A percentile compares a stretch with the other conserved stretches of the same genome.
Evolutionary conservation across 208 protist genomes (phyloP).

Genomic region (Acanthamoeba lenticulata): DNA sequence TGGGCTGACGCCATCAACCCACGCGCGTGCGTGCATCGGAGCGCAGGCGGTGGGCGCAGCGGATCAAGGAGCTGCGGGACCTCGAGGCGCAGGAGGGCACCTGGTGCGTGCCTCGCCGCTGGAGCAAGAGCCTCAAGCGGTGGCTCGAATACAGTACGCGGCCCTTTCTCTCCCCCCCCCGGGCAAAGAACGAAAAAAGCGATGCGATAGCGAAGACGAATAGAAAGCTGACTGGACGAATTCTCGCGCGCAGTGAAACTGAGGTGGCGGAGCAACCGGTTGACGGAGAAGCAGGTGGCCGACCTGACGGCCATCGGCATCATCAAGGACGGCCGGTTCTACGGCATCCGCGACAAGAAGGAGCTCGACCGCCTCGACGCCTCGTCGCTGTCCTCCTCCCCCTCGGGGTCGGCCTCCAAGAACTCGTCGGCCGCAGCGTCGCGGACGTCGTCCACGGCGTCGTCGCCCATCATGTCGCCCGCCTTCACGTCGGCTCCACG

Average conservation of each 20-base stretch:
- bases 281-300: background rate
- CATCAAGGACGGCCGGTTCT: slow-evolving; percentile 6
- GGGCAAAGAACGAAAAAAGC: too few species aligned
- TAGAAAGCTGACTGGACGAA: too few species aligned
- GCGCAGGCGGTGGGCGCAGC: background rate
- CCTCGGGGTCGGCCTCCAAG: too few species aligned
- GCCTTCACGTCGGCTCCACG: too few species aligned
- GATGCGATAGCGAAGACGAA: too few species aligned
- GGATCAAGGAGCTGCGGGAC: background rate
- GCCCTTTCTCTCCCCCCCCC: too few species aligned
- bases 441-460: background rate
- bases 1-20: background rate
- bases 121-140: slow-evolving; percentile 3
- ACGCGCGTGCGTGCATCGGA: too few species aligned
- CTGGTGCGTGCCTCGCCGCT: background rate
- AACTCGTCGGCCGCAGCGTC: background rate
- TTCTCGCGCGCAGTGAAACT: slow-evolving; percentile 14
- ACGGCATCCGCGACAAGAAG: background rate
- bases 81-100: background rate
- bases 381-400: background rate
- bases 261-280: background rate
- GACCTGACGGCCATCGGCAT: background rate
- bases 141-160: background rate
- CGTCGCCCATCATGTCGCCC: too few species aligned
- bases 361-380: background rate